Evolutionary conservation across 208 protist genomes (phyloP).

Genomic region (Vickermania ingenoplastis): DNA sequence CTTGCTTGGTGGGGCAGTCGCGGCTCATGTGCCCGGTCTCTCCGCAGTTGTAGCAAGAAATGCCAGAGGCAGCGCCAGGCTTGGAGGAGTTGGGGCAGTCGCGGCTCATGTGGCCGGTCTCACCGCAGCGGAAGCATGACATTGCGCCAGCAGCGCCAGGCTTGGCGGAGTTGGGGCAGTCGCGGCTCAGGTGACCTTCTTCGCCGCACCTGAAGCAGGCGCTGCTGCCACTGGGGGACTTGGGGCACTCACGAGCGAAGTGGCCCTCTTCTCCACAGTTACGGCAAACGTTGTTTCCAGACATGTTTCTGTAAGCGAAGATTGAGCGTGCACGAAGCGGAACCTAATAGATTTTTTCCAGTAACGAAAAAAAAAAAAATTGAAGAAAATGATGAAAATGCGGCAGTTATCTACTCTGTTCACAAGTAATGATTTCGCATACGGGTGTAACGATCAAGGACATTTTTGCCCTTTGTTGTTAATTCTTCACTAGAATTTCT

Average conservation of each 20-base stretch:
- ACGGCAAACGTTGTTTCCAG: conserved; percentile 41
- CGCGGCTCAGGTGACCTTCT: conserved; percentile 70
- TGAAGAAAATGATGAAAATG: too few relatives aligned
- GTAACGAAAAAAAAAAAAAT: too few relatives aligned
- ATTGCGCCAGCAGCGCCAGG: conserved; percentile 30
- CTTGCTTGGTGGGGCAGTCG: conserved; percentile 31
- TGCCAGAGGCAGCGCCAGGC: conserved; percentile 21
- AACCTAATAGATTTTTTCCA: conserved; percentile 16
- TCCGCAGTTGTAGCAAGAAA: conserved; percentile 80
- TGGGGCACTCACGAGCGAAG: conserved; percentile 73
- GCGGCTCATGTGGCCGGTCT: conserved; percentile 29
- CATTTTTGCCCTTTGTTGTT: too few relatives aligned
- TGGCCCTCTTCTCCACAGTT: conserved; percentile 79
- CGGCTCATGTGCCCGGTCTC: conserved; percentile 62
- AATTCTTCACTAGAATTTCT: too few relatives aligned
- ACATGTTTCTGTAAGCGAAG: conserved; percentile 4
- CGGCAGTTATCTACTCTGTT: too few relatives aligned
- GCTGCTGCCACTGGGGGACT: conserved; percentile 20
- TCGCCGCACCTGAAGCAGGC: conserved; percentile 79
- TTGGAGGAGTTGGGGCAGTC: conserved; percentile 20
- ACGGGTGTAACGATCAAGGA: too few relatives aligned
- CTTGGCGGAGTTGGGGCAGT: conserved; percentile 71
- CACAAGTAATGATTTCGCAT: too few relatives aligned
- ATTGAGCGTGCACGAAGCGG: conserved; percentile 13
- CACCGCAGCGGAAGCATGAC: conserved; percentile 41